Evolutionary conservation across 1,139 yeast genomes (phyloP), one percentile per base, ranked within the genome.

Genomic region (Geotrichum klebahnii): DNA sequence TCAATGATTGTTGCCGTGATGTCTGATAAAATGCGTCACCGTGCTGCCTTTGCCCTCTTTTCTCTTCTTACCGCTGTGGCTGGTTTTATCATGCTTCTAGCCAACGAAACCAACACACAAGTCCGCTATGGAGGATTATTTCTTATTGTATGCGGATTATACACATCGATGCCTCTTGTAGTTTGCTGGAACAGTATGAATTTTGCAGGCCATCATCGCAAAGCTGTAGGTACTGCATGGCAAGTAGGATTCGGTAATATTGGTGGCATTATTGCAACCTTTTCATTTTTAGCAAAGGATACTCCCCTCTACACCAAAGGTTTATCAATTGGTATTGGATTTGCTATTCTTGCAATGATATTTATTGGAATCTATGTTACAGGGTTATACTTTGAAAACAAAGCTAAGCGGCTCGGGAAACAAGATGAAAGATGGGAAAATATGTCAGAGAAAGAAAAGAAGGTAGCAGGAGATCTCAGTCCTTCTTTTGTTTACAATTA

Each of bases 161-260:
- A 84, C 67, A 70, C 84, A 2, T 79, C 82, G 23, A 84, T 84
- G 92, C 94, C 94, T 10, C 61, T 82, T 23, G 66, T 83, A 28
- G 81, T 85, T 19, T 84, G 94, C 67, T 82, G 90, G 87, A 72
- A 81, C 16, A 76, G 83, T 14, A 73, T 83, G 63, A 82, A 82
- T 61, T 77, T 79, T 57, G 79, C 83, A 8, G 88, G 90, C 34
- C 90, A 84, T 63, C 69, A 79, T 51, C 74, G 90, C 64, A 81
- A 82, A 58, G 74, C 84, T 31, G 82, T 83, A 19, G 87, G 86
- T 48, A 79, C 88, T 16, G 88, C 86, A 1, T 81, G 82, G 75
- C 85, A 82, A 61, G 78, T 85, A 58, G 94, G 92, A 1, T 83
- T 84, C 63, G 94, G 92, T 56, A 84, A 85, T 67, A 81, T 83